phyloP scores from a whole-genome alignment of 257 asterid species.

The Anisodus tanguticus region DNA sequence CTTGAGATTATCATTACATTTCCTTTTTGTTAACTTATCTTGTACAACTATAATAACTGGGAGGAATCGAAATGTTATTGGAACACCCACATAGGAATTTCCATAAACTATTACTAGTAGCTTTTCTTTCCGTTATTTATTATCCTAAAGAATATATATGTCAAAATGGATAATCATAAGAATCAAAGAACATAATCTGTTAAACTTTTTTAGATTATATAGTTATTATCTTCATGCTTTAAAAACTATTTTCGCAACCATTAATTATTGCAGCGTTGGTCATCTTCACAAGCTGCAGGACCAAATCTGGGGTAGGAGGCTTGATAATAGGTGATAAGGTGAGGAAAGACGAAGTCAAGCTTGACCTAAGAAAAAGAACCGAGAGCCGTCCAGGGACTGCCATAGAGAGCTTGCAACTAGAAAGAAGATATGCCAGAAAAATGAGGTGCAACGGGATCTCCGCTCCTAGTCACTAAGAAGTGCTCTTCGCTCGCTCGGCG shows the following conservation, averaged over 20 bases:
- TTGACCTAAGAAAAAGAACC: no score
- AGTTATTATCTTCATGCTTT: neutral
- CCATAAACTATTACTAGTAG: neutral
- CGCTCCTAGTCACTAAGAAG: no score
- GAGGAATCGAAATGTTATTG: conserved; percentile 9
- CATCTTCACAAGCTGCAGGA: no score
- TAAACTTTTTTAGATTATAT: neutral
- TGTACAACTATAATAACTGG: neutral
- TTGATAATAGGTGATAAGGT: no score
- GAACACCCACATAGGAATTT: neutral
- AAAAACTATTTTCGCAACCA: neutral
- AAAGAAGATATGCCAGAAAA: no score
- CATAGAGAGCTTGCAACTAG: no score
- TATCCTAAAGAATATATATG: neutral
- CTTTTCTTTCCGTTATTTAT: neutral
- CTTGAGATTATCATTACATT: neutral
- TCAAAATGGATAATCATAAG: neutral
- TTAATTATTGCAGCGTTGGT: neutral
- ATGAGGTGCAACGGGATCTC: no score
- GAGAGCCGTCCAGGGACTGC: no score
- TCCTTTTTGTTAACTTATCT: neutral
- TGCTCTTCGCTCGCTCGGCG: no score
- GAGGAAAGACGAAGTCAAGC: no score
- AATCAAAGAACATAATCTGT: neutral
- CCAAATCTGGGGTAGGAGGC: no score